Conservation (phyloP, 2,329 filamentous ascomycete species). For the Mycosphaerella arachidis region DNA sequence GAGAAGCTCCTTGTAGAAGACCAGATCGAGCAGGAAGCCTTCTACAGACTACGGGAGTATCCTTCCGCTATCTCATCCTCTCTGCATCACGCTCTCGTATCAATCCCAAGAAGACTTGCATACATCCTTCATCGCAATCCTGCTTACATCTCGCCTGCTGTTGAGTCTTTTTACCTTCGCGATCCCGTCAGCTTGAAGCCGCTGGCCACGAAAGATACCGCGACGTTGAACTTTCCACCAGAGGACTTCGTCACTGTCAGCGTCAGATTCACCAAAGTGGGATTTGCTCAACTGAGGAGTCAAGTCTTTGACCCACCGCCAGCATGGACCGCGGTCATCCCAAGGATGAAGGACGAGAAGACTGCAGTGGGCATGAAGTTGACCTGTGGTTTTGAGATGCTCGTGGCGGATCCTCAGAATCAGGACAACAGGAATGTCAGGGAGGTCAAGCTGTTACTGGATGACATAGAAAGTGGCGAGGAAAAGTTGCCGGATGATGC, state of each 20-base stretch:
- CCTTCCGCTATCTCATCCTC: slow-evolving; percentile 69
- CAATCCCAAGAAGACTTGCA: slow-evolving; percentile 76
- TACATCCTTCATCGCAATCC: slow-evolving; percentile 72
- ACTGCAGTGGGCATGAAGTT: slow-evolving; percentile 82
- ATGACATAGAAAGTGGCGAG: slow-evolving; percentile 70
- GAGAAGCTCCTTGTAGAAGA: slow-evolving; percentile 64
- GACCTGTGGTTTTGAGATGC: slow-evolving; percentile 84
- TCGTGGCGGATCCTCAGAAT: slow-evolving; percentile 63
- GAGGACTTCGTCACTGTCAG: slow-evolving; percentile 74
- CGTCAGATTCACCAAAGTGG: slow-evolving; percentile 77
- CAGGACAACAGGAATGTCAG: slow-evolving; percentile 65
- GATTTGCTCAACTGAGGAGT: slow-evolving; percentile 84
- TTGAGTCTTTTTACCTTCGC: slow-evolving; percentile 88
- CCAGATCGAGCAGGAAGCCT: slow-evolving; percentile 79
- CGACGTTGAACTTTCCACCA: slow-evolving; percentile 63
- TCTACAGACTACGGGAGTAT: slow-evolving; percentile 81
- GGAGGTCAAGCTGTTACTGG: slow-evolving; percentile 71
- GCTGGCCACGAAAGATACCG: slow-evolving; percentile 54
- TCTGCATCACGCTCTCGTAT: slow-evolving; percentile 69
- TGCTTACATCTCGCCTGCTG: slow-evolving; percentile 71
- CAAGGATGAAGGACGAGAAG: slow-evolving; percentile 34
- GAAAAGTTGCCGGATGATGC: slow-evolving; percentile 64
- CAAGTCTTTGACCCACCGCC: slow-evolving; percentile 71
- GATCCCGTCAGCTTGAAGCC: slow-evolving; percentile 72
- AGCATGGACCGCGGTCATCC: slow-evolving; percentile 48